A percentile compares a stretch with the other conserved stretches of the same genome.
Conservation (phyloP, 352 stramenopile genomes). For the Blastocystis hominis region DNA sequence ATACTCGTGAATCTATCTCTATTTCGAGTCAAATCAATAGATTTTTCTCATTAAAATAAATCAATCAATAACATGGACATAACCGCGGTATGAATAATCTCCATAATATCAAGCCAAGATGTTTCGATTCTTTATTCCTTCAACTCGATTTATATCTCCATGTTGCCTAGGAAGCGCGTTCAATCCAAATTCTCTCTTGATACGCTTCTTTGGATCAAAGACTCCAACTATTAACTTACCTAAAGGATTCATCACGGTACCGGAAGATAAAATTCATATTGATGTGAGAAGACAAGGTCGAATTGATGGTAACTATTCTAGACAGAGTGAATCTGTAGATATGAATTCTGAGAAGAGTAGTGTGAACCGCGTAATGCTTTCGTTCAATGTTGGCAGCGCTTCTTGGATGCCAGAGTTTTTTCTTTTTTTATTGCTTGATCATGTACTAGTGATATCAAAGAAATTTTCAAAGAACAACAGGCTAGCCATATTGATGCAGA, state of each 20-base stretch:
- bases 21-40: too few relatives aligned
- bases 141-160: neutral
- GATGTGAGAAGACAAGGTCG: constrained; percentile 30
- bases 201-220: neutral
- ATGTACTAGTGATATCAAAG: neutral
- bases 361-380: neutral
- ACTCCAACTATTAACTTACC: neutral
- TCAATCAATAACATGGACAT: neutral
- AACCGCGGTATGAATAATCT: neutral
- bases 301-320: neutral
- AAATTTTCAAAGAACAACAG: constrained; percentile 38
- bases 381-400: constrained; percentile 36
- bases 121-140: neutral
- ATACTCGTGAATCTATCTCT: neutral
- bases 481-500: constrained; percentile 18
- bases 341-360: neutral
- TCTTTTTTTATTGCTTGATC: neutral
- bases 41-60: too few relatives aligned
- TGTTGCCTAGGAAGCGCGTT: neutral
- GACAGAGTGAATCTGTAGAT: neutral
- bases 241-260: neutral
- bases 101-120: neutral
- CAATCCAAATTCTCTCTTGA: neutral
- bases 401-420: constrained; percentile 41
- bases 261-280: constrained; percentile 43